These are phyloP conservation scores for Coniosporium apollinis DNA, from an alignment of 495 filamentous ascomycete genomes.

Conservation along the genomic window DNA sequence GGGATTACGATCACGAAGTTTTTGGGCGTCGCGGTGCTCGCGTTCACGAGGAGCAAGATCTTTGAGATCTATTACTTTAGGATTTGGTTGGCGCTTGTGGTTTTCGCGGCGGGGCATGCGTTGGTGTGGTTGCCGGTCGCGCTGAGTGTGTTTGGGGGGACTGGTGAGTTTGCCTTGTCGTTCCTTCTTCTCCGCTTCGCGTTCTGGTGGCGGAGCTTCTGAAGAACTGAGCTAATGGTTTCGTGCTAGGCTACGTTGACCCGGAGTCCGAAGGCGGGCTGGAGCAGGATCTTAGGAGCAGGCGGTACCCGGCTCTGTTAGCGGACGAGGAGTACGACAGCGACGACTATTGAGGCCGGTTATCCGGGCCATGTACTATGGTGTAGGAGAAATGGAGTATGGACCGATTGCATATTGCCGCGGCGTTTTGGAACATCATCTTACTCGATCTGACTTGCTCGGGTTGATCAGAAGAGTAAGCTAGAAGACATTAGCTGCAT, in stretches of 20 bases:
- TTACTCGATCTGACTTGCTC: no score
- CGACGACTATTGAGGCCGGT: no score
- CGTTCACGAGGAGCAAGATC: slow-evolving; percentile 92
- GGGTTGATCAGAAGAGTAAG: no score
- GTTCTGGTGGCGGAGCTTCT: slow-evolving; percentile 3
- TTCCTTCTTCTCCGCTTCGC: background rate
- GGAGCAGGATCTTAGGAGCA: slow-evolving; percentile 54
- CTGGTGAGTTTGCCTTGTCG: slow-evolving; percentile 33
- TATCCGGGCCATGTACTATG: no score
- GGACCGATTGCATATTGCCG: no score
- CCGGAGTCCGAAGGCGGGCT: slow-evolving; percentile 69
- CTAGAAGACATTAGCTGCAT: no score
- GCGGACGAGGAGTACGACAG: slow-evolving; percentile 27
- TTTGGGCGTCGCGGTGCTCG: slow-evolving; percentile 78
- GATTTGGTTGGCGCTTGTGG: slow-evolving; percentile 80
- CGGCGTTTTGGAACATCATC: no score
- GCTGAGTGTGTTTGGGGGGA: slow-evolving; percentile 70
- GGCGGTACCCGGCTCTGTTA: slow-evolving; percentile 26
- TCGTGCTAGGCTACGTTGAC: slow-evolving; percentile 52
- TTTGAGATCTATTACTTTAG: slow-evolving; percentile 99
- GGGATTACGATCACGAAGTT: slow-evolving; percentile 95
- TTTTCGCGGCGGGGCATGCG: slow-evolving; percentile 78
- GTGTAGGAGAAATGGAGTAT: no score
- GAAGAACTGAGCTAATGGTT: slow-evolving; percentile 4
- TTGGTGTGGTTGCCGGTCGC: slow-evolving; percentile 85